phyloP scores from a whole-genome alignment of 306 rosid genomes.

The Cucurbita moschata region DNA sequence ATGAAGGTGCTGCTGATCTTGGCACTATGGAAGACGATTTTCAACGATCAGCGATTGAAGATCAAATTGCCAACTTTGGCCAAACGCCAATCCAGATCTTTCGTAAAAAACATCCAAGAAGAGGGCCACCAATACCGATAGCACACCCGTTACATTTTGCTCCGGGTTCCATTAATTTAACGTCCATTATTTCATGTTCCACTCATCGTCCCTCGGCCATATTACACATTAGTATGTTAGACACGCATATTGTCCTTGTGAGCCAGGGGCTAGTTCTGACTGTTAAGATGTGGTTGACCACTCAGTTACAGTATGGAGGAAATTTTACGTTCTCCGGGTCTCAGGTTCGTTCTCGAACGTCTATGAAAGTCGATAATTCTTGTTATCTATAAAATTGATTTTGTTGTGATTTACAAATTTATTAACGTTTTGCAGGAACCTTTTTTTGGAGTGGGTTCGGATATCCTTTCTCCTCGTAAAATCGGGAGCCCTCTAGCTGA shows the following conservation, averaged over 20 bases:
- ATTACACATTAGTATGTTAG: conserved; percentile 57
- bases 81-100: conserved; percentile 94
- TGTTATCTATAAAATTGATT: neutral
- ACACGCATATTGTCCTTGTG: conserved; percentile 65
- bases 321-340: conserved; percentile 87
- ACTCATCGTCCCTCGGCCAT: conserved; percentile 42
- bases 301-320: conserved; percentile 85
- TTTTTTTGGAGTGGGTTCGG: conserved; percentile 80
- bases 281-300: conserved; percentile 86
- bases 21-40: conserved; percentile 89
- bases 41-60: conserved; percentile 91
- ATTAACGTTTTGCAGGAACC: conserved; percentile 53
- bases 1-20: conserved; percentile 91
- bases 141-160: conserved; percentile 90
- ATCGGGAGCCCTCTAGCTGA: conserved; percentile 86
- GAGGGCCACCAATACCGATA: conserved; percentile 98
- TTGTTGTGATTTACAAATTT: conserved; percentile 5
- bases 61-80: conserved; percentile 98
- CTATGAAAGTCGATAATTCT: conserved; percentile 11
- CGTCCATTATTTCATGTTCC: conserved; percentile 49
- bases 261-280: conserved; percentile 72
- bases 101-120: conserved; percentile 88
- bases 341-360: conserved; percentile 45
- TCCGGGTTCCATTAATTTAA: conserved; percentile 75
- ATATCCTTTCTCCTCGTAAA: conserved; percentile 66